A percentile compares a stretch with the other conserved stretches of the same genome.
phyloP scores from a whole-genome alignment of 306 rosid genomes.

The Sophora flavescens region DNA sequence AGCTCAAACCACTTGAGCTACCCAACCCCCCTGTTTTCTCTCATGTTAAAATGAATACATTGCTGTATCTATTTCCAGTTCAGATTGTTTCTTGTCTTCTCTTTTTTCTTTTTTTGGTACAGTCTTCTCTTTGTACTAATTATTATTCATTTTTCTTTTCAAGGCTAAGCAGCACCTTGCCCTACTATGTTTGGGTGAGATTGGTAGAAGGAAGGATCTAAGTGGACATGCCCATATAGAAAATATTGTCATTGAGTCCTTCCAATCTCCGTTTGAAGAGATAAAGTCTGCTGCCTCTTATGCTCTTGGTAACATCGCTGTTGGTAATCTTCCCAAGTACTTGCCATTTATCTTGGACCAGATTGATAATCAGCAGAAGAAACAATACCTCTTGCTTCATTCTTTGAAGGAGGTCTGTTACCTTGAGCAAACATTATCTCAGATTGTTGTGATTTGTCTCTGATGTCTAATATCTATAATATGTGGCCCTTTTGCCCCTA shows the following conservation, averaged over 20 bases:
- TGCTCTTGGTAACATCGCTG: constrained; percentile 99
- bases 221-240: constrained; percentile 87
- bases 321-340: constrained; percentile 95
- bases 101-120: background rate
- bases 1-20: too few species aligned
- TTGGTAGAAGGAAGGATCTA: constrained; percentile 97
- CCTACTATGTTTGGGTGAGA: constrained; percentile 93
- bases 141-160: constrained; percentile 32
- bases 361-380: constrained; percentile 99
- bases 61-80: background rate
- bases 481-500: constrained; percentile 33
- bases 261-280: constrained; percentile 99
- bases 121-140: constrained; percentile 11
- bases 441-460: constrained; percentile 14
- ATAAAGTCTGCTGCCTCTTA: constrained; percentile 99
- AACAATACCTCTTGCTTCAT: constrained; percentile 97
- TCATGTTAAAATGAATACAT: constrained; percentile 16
- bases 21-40: too few species aligned
- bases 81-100: constrained; percentile 21
- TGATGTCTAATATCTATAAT: background rate
- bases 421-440: constrained; percentile 39
- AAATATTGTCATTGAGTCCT: constrained; percentile 95
- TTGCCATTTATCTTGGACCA: constrained; percentile 98
- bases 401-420: constrained; percentile 91
- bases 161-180: constrained; percentile 99